phyloP scores from a whole-genome alignment of 2,329 filamentous ascomycete genomes.

The Hypoxylon sp. region DNA sequence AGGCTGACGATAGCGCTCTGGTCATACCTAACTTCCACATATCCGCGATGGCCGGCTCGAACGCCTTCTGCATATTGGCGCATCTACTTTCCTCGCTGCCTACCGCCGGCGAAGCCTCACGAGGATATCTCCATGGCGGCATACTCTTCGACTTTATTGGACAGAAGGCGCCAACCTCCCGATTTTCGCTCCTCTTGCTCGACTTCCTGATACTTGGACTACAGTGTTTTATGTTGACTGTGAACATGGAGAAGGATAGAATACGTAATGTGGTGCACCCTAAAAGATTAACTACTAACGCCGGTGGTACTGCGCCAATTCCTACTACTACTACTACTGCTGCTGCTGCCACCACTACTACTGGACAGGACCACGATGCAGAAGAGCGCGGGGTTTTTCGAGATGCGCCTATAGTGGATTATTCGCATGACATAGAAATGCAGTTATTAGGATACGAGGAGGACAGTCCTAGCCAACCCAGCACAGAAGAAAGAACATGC shows the following conservation, averaged over 20 bases:
- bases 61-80: slow-evolving; percentile 66
- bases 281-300: slow-evolving; percentile 37
- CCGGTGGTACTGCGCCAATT: slow-evolving; percentile 39
- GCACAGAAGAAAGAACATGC: slow-evolving; percentile 42
- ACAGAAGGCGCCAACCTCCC: slow-evolving; percentile 68
- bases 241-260: slow-evolving; percentile 68
- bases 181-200: slow-evolving; percentile 61
- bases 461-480: slow-evolving; percentile 26
- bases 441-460: slow-evolving; percentile 47
- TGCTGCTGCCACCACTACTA: slow-evolving; percentile 28
- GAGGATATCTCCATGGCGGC: slow-evolving; percentile 73
- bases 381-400: slow-evolving; percentile 63
- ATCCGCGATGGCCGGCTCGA: slow-evolving; percentile 65
- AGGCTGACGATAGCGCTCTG: slow-evolving; percentile 64
- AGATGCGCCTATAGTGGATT: slow-evolving; percentile 49
- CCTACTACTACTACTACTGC: slow-evolving; percentile 29
- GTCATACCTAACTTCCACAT: slow-evolving; percentile 66
- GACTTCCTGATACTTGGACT: slow-evolving; percentile 65
- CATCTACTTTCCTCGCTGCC: slow-evolving; percentile 66
- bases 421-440: slow-evolving; percentile 57
- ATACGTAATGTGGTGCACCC: slow-evolving; percentile 59
- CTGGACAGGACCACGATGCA: slow-evolving; percentile 61
- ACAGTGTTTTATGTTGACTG: slow-evolving; percentile 71
- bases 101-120: slow-evolving; percentile 65
- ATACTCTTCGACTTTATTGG: slow-evolving; percentile 74